Percentiles rank a stretch among this genome's conserved stretches.
These are phyloP conservation scores for Aspergillus tamarii DNA, from an alignment of 2,329 filamentous ascomycete genomes.

Conservation along the genomic window DNA sequence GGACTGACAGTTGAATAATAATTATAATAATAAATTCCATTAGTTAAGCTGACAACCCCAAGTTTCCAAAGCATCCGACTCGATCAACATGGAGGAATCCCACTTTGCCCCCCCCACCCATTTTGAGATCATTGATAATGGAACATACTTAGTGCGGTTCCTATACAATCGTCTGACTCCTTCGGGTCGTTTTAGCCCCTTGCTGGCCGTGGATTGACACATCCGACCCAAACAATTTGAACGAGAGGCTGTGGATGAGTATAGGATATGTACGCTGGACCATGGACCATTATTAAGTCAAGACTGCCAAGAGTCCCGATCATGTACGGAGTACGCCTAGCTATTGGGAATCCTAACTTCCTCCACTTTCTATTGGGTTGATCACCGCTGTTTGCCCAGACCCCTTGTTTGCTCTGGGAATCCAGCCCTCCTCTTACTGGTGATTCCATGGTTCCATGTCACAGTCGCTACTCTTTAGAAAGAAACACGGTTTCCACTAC, in stretches of 20 bases:
- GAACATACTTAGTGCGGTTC: background rate
- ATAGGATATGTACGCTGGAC: background rate
- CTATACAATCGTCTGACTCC: background rate
- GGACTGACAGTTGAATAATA: background rate
- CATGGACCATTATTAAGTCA: background rate
- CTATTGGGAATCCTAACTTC: conserved; percentile 1
- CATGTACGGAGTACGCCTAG: background rate
- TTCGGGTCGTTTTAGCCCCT: background rate
- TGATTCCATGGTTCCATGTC: background rate
- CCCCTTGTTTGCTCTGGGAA: background rate
- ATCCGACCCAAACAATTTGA: background rate
- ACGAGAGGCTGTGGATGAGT: background rate
- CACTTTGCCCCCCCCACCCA: background rate
- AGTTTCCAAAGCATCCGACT: background rate
- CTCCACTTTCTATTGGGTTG: conserved; percentile 9
- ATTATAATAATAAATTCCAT: background rate
- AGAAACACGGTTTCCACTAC: background rate
- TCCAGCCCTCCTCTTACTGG: background rate
- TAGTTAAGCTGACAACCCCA: background rate
- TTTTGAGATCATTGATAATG: background rate
- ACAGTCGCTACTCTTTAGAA: background rate
- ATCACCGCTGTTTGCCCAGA: conserved; percentile 7
- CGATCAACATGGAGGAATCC: background rate
- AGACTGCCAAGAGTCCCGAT: conserved; percentile 5
- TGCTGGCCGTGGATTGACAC: background rate